Evolutionary conservation across 1,284 basidiomycete genomes (phyloP).

Genomic region (Puccinia coronata): DNA sequence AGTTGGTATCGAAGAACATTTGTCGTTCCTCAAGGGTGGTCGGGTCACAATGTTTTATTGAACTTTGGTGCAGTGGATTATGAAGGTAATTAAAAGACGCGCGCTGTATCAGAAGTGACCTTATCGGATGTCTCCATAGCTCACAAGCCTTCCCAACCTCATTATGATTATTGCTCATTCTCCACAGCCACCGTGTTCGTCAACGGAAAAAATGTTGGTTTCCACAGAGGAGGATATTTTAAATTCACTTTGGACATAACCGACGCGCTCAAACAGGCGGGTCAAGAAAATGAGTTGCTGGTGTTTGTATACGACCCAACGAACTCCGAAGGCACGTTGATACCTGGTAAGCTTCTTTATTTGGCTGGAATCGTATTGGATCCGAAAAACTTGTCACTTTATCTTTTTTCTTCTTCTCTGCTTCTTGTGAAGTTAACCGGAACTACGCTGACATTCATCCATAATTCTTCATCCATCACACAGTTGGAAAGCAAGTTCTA

Average conservation of each 20-base stretch:
- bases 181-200: conserved; percentile 50
- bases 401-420: too few species aligned
- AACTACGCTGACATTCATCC: not conserved
- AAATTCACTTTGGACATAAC: conserved; percentile 47
- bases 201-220: conserved; percentile 47
- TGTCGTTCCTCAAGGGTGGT: conserved; percentile 16
- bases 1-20: conserved; percentile 44
- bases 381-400: too few species aligned
- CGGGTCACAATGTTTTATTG: conserved; percentile 14
- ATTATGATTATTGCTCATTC: too few species aligned
- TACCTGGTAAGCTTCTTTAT: conserved; percentile 36
- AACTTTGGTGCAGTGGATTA: conserved; percentile 48
- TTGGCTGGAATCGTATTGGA: too few species aligned
- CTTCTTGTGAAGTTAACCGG: not conserved
- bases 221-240: conserved; percentile 50
- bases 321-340: conserved; percentile 11
- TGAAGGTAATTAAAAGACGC: conserved; percentile 37
- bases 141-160: not conserved
- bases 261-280: conserved; percentile 20
- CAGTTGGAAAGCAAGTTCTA: conserved; percentile 40
- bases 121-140: not conserved
- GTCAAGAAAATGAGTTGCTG: conserved; percentile 48
- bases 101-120: not conserved
- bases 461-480: not conserved
- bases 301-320: conserved; percentile 51